These are phyloP conservation scores for Claviceps arundinis DNA, from an alignment of 2,329 filamentous ascomycete species.

Conservation along the genomic window DNA sequence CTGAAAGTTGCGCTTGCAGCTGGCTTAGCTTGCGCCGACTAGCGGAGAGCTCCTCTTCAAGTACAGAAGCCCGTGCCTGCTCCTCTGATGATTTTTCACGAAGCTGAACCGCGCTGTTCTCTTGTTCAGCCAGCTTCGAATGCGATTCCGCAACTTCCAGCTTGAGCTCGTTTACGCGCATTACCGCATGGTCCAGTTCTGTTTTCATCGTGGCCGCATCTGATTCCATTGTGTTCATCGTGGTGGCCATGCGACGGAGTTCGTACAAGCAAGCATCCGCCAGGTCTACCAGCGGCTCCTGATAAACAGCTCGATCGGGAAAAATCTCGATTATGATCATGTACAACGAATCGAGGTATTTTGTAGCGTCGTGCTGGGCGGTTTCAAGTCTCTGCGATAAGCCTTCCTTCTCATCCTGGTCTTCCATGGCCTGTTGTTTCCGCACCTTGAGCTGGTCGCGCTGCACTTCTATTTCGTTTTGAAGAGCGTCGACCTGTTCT, in stretches of 20 bases:
- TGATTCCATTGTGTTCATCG: conserved; percentile 45
- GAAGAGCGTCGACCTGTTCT: conserved; percentile 48
- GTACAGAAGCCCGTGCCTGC: conserved; percentile 37
- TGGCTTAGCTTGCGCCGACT: conserved; percentile 56
- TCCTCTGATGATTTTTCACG: conserved; percentile 40
- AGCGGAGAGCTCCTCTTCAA: conserved; percentile 46
- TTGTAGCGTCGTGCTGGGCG: conserved; percentile 37
- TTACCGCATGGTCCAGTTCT: conserved; percentile 48
- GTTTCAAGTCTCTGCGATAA: conserved; percentile 36
- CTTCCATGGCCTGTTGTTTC: conserved; percentile 40
- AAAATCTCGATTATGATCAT: conserved; percentile 47
- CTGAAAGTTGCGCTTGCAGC: conserved; percentile 59
- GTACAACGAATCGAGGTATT: conserved; percentile 40
- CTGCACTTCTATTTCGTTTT: conserved; percentile 46
- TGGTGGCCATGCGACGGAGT: conserved; percentile 45
- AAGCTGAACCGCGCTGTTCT: conserved; percentile 37
- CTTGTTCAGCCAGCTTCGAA: conserved; percentile 37
- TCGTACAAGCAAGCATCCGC: conserved; percentile 45
- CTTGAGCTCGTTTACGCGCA: conserved; percentile 41
- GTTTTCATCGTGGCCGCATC: conserved; percentile 46
- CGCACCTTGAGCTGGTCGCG: conserved; percentile 46
- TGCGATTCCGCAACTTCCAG: conserved; percentile 41
- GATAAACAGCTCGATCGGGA: conserved; percentile 37
- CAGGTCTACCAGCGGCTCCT: conserved; percentile 44
- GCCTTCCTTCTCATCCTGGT: conserved; percentile 40